phyloP scores from a whole-genome alignment of 2,329 filamentous ascomycete genomes.

The Beauveria pseudobassiana region DNA sequence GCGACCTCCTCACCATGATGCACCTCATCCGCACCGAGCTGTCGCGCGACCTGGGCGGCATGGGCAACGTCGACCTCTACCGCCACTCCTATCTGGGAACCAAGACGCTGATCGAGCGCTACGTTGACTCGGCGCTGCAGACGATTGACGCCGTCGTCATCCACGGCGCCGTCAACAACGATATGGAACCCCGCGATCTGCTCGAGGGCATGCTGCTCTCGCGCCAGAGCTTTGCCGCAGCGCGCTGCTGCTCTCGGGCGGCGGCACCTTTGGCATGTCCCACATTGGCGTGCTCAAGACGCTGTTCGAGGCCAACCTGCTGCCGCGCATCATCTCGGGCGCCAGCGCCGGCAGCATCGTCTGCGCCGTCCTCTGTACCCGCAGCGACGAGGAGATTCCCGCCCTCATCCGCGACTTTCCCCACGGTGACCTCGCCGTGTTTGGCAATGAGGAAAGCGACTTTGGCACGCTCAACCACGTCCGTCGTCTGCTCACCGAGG shows the following conservation, averaged over 20 bases:
- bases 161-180: conserved; percentile 43
- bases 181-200: conserved; percentile 49
- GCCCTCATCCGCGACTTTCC: conserved; percentile 62
- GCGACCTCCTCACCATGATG: conserved; percentile 70
- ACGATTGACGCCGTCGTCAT: conserved; percentile 68
- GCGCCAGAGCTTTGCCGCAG: conserved; percentile 76
- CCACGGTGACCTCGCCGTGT: conserved; percentile 73
- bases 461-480: conserved; percentile 63
- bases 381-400: conserved; percentile 72
- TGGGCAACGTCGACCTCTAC: conserved; percentile 78
- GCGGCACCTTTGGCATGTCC: conserved; percentile 85
- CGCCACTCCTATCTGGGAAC: conserved; percentile 79
- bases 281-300: conserved; percentile 84
- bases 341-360: conserved; percentile 85
- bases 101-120: conserved; percentile 78
- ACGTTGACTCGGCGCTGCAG: conserved; percentile 70
- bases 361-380: conserved; percentile 69
- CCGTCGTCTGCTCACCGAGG: conserved; percentile 69
- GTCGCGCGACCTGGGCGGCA: conserved; percentile 73
- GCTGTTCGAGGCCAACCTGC: conserved; percentile 63
- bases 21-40: conserved; percentile 73
- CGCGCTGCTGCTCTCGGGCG: conserved; percentile 74
- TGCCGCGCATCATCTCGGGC: conserved; percentile 82
- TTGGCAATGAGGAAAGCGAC: conserved; percentile 52
- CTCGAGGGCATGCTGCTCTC: conserved; percentile 65